Base-by-base conservation (phyloP, 495 filamentous ascomycete species). In the Aspergillus nanangensis region DNA sequence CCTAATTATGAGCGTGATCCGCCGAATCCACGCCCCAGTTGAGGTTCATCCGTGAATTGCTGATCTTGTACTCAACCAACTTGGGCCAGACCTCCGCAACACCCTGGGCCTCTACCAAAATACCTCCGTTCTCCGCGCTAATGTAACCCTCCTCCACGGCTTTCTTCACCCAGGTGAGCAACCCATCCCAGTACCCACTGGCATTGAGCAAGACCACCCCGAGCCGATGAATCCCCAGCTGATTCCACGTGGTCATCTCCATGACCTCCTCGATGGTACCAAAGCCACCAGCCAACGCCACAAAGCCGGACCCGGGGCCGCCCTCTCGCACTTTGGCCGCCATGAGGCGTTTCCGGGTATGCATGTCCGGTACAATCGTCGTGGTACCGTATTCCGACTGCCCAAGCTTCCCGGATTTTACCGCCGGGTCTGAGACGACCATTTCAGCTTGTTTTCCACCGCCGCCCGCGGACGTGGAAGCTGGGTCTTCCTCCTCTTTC, bases 221-320 rank as follows among this genome's bases (percentile, higher is more conserved):
- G 48, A 79, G 77, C 45, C 75, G 77, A 63, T 98, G 93, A 49
- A 98, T 98, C 1, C 94, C 93, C 45, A 98, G 65, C 68, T 96
- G 93, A 65, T 96, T 97, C 93, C 93, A 98, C 10, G 93, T 97
- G 23, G 83, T 86, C 44, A 95, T 85, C 77, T 98, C 93, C 71
- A 96, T 92, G 44, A 97, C 71, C 74, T 98, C 93, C 69, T 98
- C 93, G 59, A 97, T 74, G 5, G 94, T 97, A 9, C 93, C 93
- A 66, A 90, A 97, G 0, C 93, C 93, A 15, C 93, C 93, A 40
- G 79, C 82, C 56, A 98, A 68, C 19, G 91, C 88, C 18, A 97
- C 79, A 73, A 98, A 98, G 8, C 94, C 94, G 46, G 80, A 82
- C 3, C 90, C 90, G 0, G 81, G 79, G 0, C 87, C 90, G 5